Conservation (phyloP, 345 rosid species). For the Camelina laxa region DNA sequence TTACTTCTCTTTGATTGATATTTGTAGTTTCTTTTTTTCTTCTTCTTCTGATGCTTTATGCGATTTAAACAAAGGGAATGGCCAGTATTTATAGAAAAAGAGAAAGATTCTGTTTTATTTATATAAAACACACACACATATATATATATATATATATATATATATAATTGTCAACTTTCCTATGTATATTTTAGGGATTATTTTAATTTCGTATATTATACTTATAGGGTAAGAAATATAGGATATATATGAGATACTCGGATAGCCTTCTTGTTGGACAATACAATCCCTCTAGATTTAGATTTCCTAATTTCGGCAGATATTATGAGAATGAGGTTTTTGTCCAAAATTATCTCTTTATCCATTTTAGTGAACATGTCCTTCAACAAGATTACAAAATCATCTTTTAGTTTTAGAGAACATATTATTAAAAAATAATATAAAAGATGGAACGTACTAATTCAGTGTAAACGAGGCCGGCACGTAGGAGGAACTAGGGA, state of each 20-base stretch:
- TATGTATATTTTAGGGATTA: not conserved
- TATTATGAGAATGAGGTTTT: not conserved
- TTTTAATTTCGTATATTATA: not conserved
- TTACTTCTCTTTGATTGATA: slow-evolving; percentile 27
- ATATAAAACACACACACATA: not conserved
- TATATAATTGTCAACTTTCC: not conserved
- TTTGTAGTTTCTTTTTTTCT: not conserved
- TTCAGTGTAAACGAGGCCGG: slow-evolving; percentile 12
- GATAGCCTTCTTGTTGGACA: not conserved
- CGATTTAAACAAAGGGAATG: slow-evolving; percentile 15
- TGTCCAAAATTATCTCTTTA: not conserved
- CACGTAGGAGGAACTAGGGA: slow-evolving; percentile 18
- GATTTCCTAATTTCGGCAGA: not conserved
- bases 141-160: not conserved
- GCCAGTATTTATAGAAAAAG: slow-evolving; percentile 28
- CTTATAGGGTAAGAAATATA: not conserved
- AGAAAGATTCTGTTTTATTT: not conserved
- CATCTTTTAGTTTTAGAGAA: not conserved
- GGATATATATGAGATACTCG: not conserved
- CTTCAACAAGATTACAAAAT: not conserved
- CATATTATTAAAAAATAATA: not conserved
- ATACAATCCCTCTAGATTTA: not conserved
- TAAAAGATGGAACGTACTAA: no score
- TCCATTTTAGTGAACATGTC: not conserved
- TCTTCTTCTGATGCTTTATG: slow-evolving; percentile 24